Conservation (phyloP, 345 rosid species). For the Rhizophora mangle region DNA sequence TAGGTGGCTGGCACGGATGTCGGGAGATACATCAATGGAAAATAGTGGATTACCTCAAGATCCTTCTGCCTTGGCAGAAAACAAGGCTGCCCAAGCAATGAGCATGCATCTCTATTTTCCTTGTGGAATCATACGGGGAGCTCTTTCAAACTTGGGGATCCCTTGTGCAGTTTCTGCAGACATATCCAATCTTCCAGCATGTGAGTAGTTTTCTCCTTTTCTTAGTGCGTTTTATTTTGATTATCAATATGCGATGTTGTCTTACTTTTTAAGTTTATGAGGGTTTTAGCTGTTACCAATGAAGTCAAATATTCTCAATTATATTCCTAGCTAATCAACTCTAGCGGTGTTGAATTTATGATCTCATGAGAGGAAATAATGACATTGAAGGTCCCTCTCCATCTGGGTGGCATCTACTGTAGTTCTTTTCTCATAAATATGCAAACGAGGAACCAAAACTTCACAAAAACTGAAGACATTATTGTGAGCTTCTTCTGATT, state of each 20-base stretch:
- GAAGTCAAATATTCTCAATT: background rate
- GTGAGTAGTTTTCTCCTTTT: constrained; percentile 39
- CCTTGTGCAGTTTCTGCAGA: constrained; percentile 97
- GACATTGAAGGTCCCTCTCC: too few species aligned
- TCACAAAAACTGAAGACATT: too few species aligned
- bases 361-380: background rate
- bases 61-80: constrained; percentile 50
- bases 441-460: too few species aligned
- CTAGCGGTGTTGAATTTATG: background rate
- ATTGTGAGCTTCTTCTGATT: too few species aligned
- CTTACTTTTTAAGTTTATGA: background rate
- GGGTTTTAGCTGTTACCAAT: background rate
- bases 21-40: constrained; percentile 56
- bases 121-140: constrained; percentile 94
- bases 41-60: constrained; percentile 42
- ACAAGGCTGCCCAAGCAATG: constrained; percentile 63
- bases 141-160: constrained; percentile 93
- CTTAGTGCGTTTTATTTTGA: background rate
- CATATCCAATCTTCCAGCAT: constrained; percentile 87
- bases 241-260: background rate
- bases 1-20: constrained; percentile 81
- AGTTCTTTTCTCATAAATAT: background rate
- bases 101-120: constrained; percentile 93
- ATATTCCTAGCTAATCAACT: background rate
- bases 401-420: background rate